Evolutionary conservation across 495 filamentous ascomycete species (phyloP).

Genomic region (Penicillium antarcticum): DNA sequence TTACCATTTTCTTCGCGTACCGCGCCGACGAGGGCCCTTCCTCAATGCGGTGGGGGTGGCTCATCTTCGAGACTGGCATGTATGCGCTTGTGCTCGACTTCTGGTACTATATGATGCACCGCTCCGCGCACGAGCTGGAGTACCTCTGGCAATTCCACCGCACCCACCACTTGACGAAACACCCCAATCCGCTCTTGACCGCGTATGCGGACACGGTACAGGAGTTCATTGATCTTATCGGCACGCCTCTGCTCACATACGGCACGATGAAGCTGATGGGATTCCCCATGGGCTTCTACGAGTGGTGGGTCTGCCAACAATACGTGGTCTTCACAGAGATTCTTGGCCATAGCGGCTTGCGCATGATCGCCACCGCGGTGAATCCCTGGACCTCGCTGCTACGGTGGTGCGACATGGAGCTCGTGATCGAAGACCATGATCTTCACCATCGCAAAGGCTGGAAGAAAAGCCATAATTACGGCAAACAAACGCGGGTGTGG

Average conservation of each 20-base stretch:
- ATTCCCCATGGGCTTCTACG: conserved; percentile 17
- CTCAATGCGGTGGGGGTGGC: too few relatives aligned
- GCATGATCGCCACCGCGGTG: too few relatives aligned
- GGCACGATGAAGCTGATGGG: conserved; percentile 6
- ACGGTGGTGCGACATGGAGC: conserved; percentile 4
- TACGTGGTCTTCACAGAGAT: conserved; percentile 13
- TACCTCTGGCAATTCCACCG: conserved; percentile 13
- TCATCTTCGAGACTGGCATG: too few relatives aligned
- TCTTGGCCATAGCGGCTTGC: too few relatives aligned
- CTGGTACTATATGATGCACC: too few relatives aligned
- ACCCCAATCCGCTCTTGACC: conserved; percentile 10
- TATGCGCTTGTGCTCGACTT: too few relatives aligned
- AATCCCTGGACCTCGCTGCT: too few relatives aligned
- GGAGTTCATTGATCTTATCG: conserved; percentile 11
- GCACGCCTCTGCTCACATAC: conserved; percentile 6
- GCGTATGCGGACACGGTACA: conserved; percentile 11
- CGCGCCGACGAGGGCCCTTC: too few relatives aligned
- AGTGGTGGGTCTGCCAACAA: conserved; percentile 16
- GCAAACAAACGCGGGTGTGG: conserved; percentile 18
- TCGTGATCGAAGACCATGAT: conserved; percentile 20
- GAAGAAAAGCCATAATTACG: too few relatives aligned
- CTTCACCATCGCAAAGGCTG: conserved; percentile 19
- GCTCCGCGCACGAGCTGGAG: too few relatives aligned
- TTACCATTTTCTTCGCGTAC: too few relatives aligned
- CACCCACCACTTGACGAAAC: conserved; percentile 14